Conservation (phyloP, 495 filamentous ascomycete species). For the Bombardia bombarda region DNA sequence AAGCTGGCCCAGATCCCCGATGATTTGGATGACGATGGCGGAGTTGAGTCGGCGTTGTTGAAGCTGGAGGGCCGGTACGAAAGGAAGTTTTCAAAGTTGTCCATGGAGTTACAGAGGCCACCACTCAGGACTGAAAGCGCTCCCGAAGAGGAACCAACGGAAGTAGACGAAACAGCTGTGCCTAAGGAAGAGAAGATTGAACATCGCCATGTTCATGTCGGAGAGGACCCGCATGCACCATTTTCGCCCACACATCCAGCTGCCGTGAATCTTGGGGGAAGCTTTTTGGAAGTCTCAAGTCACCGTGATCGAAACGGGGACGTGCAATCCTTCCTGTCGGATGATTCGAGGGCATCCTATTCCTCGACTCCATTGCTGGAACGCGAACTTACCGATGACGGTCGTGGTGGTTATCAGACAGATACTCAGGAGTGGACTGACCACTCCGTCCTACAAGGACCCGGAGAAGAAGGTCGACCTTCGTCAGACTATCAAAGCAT, state of each 20-base stretch:
- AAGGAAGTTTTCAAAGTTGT: conserved; percentile 35
- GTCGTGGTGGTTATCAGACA: conserved; percentile 30
- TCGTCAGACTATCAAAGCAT: conserved; percentile 24
- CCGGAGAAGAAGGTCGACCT: conserved; percentile 20
- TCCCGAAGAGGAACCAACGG: conserved; percentile 9
- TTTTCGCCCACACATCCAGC: conserved; percentile 9
- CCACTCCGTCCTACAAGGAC: conserved; percentile 34
- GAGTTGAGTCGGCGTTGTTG: conserved; percentile 80
- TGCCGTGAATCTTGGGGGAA: conserved; percentile 11
- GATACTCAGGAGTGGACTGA: conserved; percentile 36
- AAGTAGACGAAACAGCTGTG: conserved; percentile 7
- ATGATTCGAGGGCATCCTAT: conserved; percentile 53
- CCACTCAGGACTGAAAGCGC: conserved; percentile 6
- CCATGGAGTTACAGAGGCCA: conserved; percentile 26
- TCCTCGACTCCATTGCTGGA: conserved; percentile 71
- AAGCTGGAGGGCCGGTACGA: conserved; percentile 89
- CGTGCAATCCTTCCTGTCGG: conserved; percentile 39
- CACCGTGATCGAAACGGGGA: conserved; percentile 17
- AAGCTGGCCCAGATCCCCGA: conserved; percentile 86
- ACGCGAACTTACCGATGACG: conserved; percentile 57
- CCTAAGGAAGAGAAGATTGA: conserved; percentile 35
- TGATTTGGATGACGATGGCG: conserved; percentile 74
- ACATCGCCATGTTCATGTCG: conserved; percentile 39
- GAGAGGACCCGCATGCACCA: conserved; percentile 18
- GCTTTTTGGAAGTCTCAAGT: conserved; percentile 13